Evolutionary conservation across 2,329 filamentous ascomycete genomes (phyloP).

Genomic region (Trichophyton equinum): DNA sequence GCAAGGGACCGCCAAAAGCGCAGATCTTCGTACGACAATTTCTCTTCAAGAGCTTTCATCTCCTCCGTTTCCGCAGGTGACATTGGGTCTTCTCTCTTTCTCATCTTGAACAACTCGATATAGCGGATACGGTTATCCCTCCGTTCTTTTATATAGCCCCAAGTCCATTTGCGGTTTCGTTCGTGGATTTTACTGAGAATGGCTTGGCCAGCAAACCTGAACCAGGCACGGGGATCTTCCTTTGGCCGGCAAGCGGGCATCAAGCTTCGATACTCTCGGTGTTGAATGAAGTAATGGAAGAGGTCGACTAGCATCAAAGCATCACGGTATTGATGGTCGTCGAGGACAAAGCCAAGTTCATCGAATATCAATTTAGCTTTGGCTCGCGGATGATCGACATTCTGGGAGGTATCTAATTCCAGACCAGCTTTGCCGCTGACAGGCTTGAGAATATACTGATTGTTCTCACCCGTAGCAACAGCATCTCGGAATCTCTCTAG

Average conservation of each 20-base stretch:
- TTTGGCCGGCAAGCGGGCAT: slow-evolving; percentile 76
- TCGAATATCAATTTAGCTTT: slow-evolving; percentile 90
- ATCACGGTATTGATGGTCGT: slow-evolving; percentile 95
- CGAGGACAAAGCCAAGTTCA: slow-evolving; percentile 93
- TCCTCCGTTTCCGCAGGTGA: slow-evolving; percentile 58
- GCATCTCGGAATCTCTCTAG: slow-evolving; percentile 63
- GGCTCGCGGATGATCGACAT: slow-evolving; percentile 64
- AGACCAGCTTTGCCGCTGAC: slow-evolving; percentile 92
- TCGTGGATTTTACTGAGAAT: slow-evolving; percentile 92
- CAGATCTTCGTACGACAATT: slow-evolving; percentile 85
- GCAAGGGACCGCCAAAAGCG: slow-evolving; percentile 94
- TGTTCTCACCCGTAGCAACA: slow-evolving; percentile 62
- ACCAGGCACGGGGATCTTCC: slow-evolving; percentile 84
- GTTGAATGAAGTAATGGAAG: slow-evolving; percentile 95
- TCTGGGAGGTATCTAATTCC: slow-evolving; percentile 86
- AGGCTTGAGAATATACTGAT: slow-evolving; percentile 92
- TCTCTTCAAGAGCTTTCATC: slow-evolving; percentile 66
- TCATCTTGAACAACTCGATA: slow-evolving; percentile 93
- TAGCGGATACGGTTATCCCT: slow-evolving; percentile 80
- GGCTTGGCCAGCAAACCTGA: slow-evolving; percentile 79
- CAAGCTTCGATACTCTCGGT: slow-evolving; percentile 90
- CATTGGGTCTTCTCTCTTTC: slow-evolving; percentile 59
- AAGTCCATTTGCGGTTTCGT: slow-evolving; percentile 82
- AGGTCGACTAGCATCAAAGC: slow-evolving; percentile 95
- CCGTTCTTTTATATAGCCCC: slow-evolving; percentile 88